These are phyloP conservation scores for Malus domestica DNA, from an alignment of 306 rosid species.

Conservation along the genomic window ASM211411v1 NC_041800.1:29173733-29174232, in stretches of 20 bases:
- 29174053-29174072: background rate
- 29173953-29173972: background rate
- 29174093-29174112: background rate
- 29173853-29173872: constrained; percentile 47
- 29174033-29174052: background rate
- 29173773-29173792: constrained; percentile 46
- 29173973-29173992: background rate
- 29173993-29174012: background rate
- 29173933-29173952: background rate
- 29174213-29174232: constrained; percentile 91
- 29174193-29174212: constrained; percentile 75
- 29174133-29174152: constrained; percentile 43
- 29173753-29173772: constrained; percentile 71
- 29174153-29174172: constrained; percentile 42
- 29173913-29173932: background rate
- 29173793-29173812: constrained; percentile 81
- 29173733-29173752: constrained; percentile 46
- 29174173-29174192: constrained; percentile 45
- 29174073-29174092: background rate
- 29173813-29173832: constrained; percentile 67
- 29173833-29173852: constrained; percentile 37
- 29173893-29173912: constrained; percentile 2
- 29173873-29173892: constrained; percentile 38
- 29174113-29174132: background rate
- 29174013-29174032: background rate